Evolutionary conservation across 192 early-diverging fungal genomes (phyloP).

Genomic region (Entomortierella chlamydospora): DNA sequence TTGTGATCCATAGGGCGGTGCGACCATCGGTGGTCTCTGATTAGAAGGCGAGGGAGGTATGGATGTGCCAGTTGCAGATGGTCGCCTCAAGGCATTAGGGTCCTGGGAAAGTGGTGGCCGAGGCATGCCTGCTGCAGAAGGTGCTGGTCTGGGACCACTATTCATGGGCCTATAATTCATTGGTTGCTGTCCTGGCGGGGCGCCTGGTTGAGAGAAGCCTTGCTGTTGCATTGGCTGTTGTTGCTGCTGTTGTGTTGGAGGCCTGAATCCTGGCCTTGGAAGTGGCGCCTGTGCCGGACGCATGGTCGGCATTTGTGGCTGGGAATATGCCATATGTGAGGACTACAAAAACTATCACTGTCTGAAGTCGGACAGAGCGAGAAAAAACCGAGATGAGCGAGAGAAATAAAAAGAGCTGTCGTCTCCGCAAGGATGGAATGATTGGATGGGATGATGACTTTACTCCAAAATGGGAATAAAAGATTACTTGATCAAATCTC

Average conservation of each 20-base stretch:
- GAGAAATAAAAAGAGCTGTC: no score
- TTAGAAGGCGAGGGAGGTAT: conserved; percentile 32
- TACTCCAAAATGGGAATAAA: no score
- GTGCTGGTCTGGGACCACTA: conserved; percentile 28
- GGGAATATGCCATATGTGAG: conserved; percentile 41
- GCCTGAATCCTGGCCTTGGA: conserved; percentile 45
- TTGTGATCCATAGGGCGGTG: conserved; percentile 33
- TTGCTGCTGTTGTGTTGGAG: conserved; percentile 21
- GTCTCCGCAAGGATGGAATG: no score
- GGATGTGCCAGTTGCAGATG: conserved; percentile 15
- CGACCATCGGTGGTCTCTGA: conserved; percentile 40
- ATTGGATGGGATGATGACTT: background rate
- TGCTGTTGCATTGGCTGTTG: conserved; percentile 11
- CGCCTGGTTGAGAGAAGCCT: conserved; percentile 1
- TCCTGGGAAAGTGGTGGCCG: conserved; percentile 20
- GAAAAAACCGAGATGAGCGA: no score
- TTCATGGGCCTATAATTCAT: conserved; percentile 28
- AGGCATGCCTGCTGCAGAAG: conserved; percentile 20
- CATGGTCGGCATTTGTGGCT: conserved; percentile 35
- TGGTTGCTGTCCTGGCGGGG: conserved; percentile 8
- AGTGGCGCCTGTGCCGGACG: conserved; percentile 28
- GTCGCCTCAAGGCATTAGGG: conserved; percentile 25
- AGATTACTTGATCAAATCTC: no score
- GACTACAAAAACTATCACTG: no score
- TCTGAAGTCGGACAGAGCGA: no score